phyloP scores from a whole-genome alignment of 306 rosid genomes.

The Arachis hypogaea region DNA sequence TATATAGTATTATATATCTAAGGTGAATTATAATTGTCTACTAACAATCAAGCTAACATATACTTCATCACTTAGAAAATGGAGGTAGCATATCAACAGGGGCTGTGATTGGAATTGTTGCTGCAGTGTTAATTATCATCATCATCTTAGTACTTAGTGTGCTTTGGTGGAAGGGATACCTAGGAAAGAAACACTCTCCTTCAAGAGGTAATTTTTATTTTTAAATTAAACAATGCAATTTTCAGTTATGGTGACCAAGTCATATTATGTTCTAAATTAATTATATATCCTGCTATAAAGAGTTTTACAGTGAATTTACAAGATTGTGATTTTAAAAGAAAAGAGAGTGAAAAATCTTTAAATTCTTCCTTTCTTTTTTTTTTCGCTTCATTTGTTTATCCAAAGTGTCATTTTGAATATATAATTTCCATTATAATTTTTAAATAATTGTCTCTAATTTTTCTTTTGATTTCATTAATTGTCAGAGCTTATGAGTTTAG shows the following conservation, averaged over 20 bases:
- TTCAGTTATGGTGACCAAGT: too few relatives aligned
- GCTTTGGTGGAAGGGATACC: constrained; percentile 46
- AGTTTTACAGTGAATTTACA: background rate
- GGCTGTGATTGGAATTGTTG: constrained; percentile 51
- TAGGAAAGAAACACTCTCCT: constrained; percentile 40
- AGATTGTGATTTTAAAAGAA: background rate
- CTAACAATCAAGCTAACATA: constrained; percentile 27
- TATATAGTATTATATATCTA: too few relatives aligned
- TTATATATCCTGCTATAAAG: too few relatives aligned
- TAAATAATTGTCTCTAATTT: background rate
- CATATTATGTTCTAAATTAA: too few relatives aligned
- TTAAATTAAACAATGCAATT: too few relatives aligned
- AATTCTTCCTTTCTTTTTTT: too few relatives aligned
- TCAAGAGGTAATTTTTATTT: constrained; percentile 38
- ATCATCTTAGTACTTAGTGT: constrained; percentile 32
- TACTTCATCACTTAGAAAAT: constrained; percentile 33
- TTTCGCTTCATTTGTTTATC: background rate
- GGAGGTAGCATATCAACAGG: constrained; percentile 43
- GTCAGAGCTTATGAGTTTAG: background rate
- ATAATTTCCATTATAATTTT: background rate
- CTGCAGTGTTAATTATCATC: constrained; percentile 38
- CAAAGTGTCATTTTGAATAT: background rate
- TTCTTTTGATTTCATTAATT: background rate
- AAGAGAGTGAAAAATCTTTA: too few relatives aligned
- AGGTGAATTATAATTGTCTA: too few relatives aligned